Evolutionary conservation across 345 rosid species (phyloP).

Genomic region (Excoecaria agallocha): DNA sequence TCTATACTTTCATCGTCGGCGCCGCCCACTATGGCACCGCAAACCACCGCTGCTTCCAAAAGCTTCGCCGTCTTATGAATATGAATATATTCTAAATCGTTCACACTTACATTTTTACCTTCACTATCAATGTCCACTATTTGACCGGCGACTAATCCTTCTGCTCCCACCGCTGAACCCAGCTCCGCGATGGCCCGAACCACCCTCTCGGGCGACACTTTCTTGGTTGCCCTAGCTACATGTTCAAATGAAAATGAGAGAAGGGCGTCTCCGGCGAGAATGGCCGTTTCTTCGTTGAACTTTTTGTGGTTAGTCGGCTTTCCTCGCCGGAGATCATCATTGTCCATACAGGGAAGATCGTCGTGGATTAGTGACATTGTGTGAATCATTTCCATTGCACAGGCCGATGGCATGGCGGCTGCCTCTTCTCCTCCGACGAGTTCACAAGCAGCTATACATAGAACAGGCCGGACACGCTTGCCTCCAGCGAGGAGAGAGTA

Average conservation of each 20-base stretch:
- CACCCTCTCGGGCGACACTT: conserved; percentile 34
- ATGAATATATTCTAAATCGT: conserved; percentile 37
- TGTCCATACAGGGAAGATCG: conserved; percentile 73
- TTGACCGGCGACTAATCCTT: conserved; percentile 59
- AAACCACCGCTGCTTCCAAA: conserved; percentile 38
- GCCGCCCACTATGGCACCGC: conserved; percentile 41
- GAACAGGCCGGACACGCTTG: conserved; percentile 60
- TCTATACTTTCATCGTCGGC: conserved; percentile 25
- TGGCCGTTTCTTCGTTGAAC: conserved; percentile 52
- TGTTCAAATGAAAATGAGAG: conserved; percentile 60
- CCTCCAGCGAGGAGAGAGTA: conserved; percentile 64
- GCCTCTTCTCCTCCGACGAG: conserved; percentile 52
- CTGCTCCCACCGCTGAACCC: conserved; percentile 43
- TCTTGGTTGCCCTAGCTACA: conserved; percentile 26
- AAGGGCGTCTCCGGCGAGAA: conserved; percentile 63
- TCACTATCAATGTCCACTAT: conserved; percentile 47
- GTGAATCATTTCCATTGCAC: conserved; percentile 72
- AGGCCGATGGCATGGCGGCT: conserved; percentile 53
- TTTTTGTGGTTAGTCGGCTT: conserved; percentile 56
- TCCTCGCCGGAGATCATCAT: conserved; percentile 62
- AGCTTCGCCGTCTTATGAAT: conserved; percentile 42
- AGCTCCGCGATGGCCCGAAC: conserved; percentile 45
- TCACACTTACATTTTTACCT: conserved; percentile 36
- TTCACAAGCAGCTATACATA: conserved; percentile 65
- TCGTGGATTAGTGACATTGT: conserved; percentile 68